These are phyloP conservation scores for Gastrolobium villosum DNA, from an alignment of 306 rosid genomes.

Conservation along the genomic window DNA sequence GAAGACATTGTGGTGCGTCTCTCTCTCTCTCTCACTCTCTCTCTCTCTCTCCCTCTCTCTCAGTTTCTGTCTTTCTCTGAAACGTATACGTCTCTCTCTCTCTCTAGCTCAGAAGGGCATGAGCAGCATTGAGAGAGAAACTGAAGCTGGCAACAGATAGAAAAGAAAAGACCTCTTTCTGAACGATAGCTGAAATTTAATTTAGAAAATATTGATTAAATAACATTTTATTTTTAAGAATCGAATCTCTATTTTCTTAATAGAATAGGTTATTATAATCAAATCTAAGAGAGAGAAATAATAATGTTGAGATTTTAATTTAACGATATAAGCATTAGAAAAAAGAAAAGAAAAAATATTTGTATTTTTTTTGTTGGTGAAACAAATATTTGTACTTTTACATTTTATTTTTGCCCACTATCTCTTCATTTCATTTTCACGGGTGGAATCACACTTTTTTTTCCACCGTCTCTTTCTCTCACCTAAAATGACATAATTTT, in stretches of 20 bases:
- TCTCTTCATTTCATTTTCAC: no score
- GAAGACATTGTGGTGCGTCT: constrained; percentile 55
- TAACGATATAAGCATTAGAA: no score
- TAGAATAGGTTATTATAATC: no score
- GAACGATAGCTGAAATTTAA: constrained; percentile 9
- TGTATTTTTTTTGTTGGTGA: no score
- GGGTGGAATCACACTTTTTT: no score
- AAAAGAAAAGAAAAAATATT: no score
- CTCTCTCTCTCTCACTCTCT: neutral
- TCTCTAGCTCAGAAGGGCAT: constrained; percentile 35
- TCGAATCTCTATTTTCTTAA: neutral
- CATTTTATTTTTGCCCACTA: no score
- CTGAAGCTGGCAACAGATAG: constrained; percentile 7
- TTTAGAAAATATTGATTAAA: neutral
- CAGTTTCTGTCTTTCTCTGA: neutral
- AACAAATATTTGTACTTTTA: no score
- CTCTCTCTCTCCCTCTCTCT: constrained; percentile 31
- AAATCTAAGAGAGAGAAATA: no score
- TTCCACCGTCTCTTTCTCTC: no score
- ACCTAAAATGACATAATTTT: no score
- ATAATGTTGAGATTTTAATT: no score
- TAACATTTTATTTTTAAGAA: neutral
- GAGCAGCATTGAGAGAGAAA: constrained; percentile 43
- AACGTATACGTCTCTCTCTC: constrained; percentile 23
- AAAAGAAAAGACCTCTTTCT: neutral